These are phyloP conservation scores for Grosmannia serpens DNA, from an alignment of 2,329 filamentous ascomycete genomes.

Conservation along the genomic window DNA sequence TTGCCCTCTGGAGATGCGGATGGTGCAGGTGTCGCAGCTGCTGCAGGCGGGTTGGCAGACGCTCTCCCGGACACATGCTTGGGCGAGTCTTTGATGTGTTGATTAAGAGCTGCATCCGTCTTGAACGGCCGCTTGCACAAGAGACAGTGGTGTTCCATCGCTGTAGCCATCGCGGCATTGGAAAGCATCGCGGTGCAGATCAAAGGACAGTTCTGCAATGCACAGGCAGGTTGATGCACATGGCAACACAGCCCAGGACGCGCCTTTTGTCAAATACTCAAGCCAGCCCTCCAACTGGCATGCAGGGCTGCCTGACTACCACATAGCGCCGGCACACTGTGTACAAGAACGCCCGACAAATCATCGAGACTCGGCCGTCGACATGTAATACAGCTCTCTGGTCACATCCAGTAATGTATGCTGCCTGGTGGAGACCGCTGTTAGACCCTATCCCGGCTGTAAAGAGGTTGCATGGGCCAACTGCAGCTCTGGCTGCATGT, in stretches of 20 bases:
- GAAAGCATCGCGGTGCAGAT: neutral
- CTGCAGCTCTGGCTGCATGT: no score
- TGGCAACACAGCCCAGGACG: no score
- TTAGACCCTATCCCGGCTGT: no score
- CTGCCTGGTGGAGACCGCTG: neutral
- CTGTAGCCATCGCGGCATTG: neutral
- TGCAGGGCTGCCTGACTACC: neutral
- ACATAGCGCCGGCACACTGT: neutral
- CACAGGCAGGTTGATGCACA: no score
- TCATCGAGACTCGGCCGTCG: neutral
- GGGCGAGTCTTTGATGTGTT: neutral
- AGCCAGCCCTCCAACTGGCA: no score
- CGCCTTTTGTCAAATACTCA: no score
- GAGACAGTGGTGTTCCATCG: neutral
- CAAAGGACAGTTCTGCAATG: no score
- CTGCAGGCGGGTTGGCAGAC: neutral
- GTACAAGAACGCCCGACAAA: neutral
- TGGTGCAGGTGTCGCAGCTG: neutral
- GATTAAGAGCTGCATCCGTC: neutral
- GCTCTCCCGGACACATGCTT: neutral
- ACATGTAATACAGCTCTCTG: neutral
- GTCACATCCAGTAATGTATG: no score
- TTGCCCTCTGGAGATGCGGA: neutral
- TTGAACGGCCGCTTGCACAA: neutral
- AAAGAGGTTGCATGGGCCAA: no score